Percentiles rank a stretch among this genome's conserved stretches.
Evolutionary conservation across 2,329 filamentous ascomycete species (phyloP).

Genomic region (Diaporthe citrichinensis): DNA sequence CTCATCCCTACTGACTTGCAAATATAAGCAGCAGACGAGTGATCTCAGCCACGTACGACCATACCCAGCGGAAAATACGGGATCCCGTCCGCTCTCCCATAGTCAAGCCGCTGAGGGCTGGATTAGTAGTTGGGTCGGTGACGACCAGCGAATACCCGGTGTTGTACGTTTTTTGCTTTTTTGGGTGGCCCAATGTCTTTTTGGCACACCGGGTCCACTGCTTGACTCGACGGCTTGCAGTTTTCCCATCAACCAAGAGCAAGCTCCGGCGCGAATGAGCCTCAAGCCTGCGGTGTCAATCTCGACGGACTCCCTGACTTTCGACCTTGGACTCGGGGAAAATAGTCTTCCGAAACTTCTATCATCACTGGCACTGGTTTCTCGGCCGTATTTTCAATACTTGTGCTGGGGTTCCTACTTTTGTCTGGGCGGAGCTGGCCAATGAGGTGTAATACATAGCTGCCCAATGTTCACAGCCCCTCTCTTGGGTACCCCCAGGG

Average conservation of each 20-base stretch:
- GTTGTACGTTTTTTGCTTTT: slow-evolving; percentile 26
- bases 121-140: slow-evolving; percentile 33
- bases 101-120: slow-evolving; percentile 30
- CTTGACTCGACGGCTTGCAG: neutral
- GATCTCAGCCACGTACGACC: neutral
- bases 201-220: neutral
- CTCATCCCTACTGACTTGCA: no score
- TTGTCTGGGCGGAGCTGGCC: neutral
- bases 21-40: rapidly evolving
- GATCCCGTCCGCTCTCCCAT: slow-evolving; percentile 30
- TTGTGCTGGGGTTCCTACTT: no score
- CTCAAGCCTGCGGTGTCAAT: neutral
- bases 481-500: neutral
- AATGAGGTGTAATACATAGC: slow-evolving; percentile 11
- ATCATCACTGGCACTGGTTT: no score
- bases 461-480: neutral
- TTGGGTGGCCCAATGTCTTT: neutral
- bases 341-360: neutral
- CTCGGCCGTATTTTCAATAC: neutral
- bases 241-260: no score
- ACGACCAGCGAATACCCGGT: slow-evolving; percentile 34
- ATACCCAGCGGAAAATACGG: slow-evolving; percentile 35
- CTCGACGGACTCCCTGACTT: neutral
- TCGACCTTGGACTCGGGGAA: no score
- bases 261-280: neutral